A percentile compares a stretch with the other conserved stretches of the same genome.
Evolutionary conservation across 108 stramenopile species (phyloP).

Genomic region (Skeletonema grethae): DNA sequence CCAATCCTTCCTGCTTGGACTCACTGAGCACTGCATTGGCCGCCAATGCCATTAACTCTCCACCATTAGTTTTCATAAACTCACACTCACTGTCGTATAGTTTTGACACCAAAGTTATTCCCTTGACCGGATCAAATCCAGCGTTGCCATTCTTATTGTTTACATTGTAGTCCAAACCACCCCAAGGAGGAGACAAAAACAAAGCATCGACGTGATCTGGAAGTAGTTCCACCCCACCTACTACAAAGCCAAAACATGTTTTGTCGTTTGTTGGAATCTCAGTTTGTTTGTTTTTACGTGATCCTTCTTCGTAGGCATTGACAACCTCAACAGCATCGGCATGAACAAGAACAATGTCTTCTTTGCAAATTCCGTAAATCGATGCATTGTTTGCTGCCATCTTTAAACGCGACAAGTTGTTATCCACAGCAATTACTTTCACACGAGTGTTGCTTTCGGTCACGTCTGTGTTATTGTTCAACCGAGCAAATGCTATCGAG

Average conservation of each 20-base stretch:
- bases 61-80: conserved; percentile 42
- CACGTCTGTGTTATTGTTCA: conserved; percentile 6
- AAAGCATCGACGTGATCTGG: conserved; percentile 63
- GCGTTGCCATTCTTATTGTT: conserved; percentile 37
- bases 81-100: conserved; percentile 5
- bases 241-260: conserved; percentile 35
- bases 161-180: conserved; percentile 67
- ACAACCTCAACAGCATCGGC: conserved; percentile 64
- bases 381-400: conserved; percentile 76
- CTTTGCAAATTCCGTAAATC: conserved; percentile 57
- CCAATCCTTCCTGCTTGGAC: conserved; percentile 26
- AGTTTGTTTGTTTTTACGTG: conserved; percentile 4
- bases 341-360: conserved; percentile 70
- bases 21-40: conserved; percentile 41
- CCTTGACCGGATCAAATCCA: conserved; percentile 29
- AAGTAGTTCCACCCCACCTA: conserved; percentile 63
- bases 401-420: conserved; percentile 55
- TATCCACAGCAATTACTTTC: conserved; percentile 65
- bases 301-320: conserved; percentile 27
- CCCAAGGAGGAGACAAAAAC: conserved; percentile 87
- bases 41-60: conserved; percentile 49
- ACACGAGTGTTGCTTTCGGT: conserved; percentile 37
- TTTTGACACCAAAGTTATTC: conserved; percentile 32
- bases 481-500: conserved; percentile 71
- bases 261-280: background rate